phyloP scores from a whole-genome alignment of 495 filamentous ascomycete genomes.

The Penicillium steckii region DNA sequence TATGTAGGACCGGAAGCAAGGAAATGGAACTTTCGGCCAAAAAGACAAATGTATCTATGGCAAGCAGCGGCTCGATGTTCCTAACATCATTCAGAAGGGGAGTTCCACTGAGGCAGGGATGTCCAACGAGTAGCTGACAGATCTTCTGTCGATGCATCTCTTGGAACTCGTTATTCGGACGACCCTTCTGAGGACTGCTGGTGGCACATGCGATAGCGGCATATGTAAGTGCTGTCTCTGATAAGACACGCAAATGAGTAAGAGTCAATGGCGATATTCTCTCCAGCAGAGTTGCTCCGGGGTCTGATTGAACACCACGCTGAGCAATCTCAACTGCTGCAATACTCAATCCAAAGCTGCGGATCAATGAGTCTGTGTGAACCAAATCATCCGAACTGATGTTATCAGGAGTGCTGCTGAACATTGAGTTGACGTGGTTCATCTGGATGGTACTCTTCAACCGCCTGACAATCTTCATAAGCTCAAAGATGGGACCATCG shows the following conservation, averaged over 20 bases:
- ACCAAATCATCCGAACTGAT: conserved; percentile 50
- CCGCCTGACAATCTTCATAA: conserved; percentile 77
- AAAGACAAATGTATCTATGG: conserved; percentile 82
- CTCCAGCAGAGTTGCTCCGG: conserved; percentile 74
- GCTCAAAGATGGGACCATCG: conserved; percentile 59
- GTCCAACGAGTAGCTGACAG: conserved; percentile 69
- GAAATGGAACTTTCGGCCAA: conserved; percentile 71
- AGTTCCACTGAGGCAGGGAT: conserved; percentile 42
- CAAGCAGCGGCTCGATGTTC: conserved; percentile 65
- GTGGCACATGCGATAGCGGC: conserved; percentile 71
- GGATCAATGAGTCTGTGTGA: conserved; percentile 67
- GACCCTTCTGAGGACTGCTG: conserved; percentile 50
- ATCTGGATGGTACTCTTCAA: conserved; percentile 72
- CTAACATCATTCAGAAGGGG: conserved; percentile 44
- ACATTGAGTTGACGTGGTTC: conserved; percentile 63
- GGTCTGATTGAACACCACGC: conserved; percentile 76
- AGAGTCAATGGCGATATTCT: conserved; percentile 78
- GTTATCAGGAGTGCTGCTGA: conserved; percentile 39
- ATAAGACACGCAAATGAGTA: conserved; percentile 85
- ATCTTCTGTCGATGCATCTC: conserved; percentile 71
- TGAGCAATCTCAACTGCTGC: conserved; percentile 89
- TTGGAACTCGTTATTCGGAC: conserved; percentile 64
- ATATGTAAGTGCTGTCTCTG: conserved; percentile 85
- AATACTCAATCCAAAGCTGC: conserved; percentile 82
- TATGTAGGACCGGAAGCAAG: conserved; percentile 65